A percentile compares a stretch with the other conserved stretches of the same genome.
phyloP scores from a whole-genome alignment of 2,329 filamentous ascomycete species.

The Claviceps pusilla region DNA sequence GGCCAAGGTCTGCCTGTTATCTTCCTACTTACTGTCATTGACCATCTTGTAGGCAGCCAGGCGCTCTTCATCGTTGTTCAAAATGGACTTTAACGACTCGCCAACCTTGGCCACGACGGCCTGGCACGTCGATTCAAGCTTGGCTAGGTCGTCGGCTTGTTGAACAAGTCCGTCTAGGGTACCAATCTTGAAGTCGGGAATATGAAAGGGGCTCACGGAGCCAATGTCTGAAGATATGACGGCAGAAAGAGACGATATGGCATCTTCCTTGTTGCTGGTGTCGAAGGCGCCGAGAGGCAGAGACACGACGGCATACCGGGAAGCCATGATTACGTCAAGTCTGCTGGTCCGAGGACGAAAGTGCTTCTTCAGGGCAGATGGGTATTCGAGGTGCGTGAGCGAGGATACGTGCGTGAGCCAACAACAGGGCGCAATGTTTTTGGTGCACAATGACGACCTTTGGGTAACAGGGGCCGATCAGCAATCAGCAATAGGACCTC shows the following conservation, averaged over 20 bases:
- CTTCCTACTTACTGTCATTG: slow-evolving; percentile 60
- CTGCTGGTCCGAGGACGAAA: background rate
- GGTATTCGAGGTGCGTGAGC: background rate
- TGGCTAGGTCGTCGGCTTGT: slow-evolving; percentile 86
- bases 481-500: background rate
- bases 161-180: slow-evolving; percentile 89
- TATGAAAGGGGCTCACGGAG: slow-evolving; percentile 58
- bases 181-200: slow-evolving; percentile 95
- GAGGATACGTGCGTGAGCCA: background rate
- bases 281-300: slow-evolving; percentile 78
- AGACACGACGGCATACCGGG: slow-evolving; percentile 76
- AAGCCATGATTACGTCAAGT: slow-evolving; percentile 23
- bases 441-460: too few relatives aligned
- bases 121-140: slow-evolving; percentile 69
- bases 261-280: slow-evolving; percentile 65
- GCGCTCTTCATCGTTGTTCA: slow-evolving; percentile 74
- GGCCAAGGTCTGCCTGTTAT: too few relatives aligned
- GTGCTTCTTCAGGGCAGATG: background rate
- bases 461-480: background rate
- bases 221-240: slow-evolving; percentile 63
- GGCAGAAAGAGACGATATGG: slow-evolving; percentile 58
- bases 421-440: background rate
- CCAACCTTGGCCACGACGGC: slow-evolving; percentile 75
- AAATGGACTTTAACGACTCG: slow-evolving; percentile 67
- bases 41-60: slow-evolving; percentile 79